Conservation (phyloP, 1,284 basidiomycete genomes). For the Malassezia restricta region DNA sequence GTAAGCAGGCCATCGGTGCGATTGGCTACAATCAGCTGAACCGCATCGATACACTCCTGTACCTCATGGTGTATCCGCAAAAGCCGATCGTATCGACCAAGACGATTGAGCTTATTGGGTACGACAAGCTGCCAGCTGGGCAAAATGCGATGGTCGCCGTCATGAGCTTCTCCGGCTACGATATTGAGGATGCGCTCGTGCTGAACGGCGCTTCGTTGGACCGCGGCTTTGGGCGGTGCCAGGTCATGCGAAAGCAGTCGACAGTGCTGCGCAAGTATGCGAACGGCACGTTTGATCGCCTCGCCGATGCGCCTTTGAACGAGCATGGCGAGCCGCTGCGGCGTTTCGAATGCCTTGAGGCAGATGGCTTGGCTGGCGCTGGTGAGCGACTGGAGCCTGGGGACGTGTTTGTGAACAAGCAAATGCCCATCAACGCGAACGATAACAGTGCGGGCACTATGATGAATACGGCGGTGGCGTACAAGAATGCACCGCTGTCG, state of each 20-base stretch:
- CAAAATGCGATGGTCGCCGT: slow-evolving; percentile 98
- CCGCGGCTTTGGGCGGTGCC: slow-evolving; percentile 91
- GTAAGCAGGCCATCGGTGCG: slow-evolving; percentile 98
- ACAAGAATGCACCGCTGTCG: slow-evolving; percentile 50
- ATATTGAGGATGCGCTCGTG: slow-evolving; percentile 97
- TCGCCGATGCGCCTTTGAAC: slow-evolving; percentile 79
- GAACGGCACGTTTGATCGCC: slow-evolving; percentile 91
- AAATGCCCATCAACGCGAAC: slow-evolving; percentile 79
- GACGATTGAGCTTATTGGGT: slow-evolving; percentile 75
- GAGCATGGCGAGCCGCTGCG: slow-evolving; percentile 62
- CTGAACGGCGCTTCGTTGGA: slow-evolving; percentile 73
- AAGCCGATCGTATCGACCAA: slow-evolving; percentile 99
- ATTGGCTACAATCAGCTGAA: slow-evolving; percentile 97
- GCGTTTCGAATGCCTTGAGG: slow-evolving; percentile 77
- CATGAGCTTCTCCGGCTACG: slow-evolving; percentile 98
- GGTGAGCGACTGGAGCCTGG: slow-evolving; percentile 86
- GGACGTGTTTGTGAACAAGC: slow-evolving; percentile 93
- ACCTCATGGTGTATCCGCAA: slow-evolving; percentile 97
- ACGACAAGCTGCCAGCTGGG: slow-evolving; percentile 89
- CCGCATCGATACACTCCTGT: slow-evolving; percentile 94
- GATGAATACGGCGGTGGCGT: slow-evolving; percentile 44
- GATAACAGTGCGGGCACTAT: slow-evolving; percentile 48
- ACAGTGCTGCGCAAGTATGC: slow-evolving; percentile 90
- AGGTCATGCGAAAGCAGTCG: slow-evolving; percentile 89
- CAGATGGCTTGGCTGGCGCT: slow-evolving; percentile 85